phyloP scores from a whole-genome alignment of 2,329 filamentous ascomycete species.

The Torrubiellomyces zombiae region DNA sequence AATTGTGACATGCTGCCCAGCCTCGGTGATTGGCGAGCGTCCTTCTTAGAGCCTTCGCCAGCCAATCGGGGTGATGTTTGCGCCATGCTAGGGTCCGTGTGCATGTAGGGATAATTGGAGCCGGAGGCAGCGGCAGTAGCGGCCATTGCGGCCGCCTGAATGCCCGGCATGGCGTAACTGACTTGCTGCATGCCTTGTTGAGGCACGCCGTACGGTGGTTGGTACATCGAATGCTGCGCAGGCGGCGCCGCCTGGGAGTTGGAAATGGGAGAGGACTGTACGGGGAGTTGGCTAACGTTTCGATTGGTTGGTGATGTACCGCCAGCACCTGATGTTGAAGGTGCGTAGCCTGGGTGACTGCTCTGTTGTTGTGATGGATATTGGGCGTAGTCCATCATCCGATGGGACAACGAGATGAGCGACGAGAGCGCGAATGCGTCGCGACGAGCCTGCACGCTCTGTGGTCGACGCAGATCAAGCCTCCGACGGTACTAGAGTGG shows the following conservation, averaged over 20 bases:
- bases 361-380: slow-evolving; percentile 55
- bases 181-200: slow-evolving; percentile 52
- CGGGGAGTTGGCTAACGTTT: slow-evolving; percentile 48
- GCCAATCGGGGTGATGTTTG: slow-evolving; percentile 65
- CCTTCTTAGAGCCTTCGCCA: slow-evolving; percentile 54
- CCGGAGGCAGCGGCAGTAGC: slow-evolving; percentile 82
- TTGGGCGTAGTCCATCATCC: slow-evolving; percentile 61
- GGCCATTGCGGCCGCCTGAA: slow-evolving; percentile 84
- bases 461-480: too few relatives aligned
- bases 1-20: slow-evolving; percentile 47
- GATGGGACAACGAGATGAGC: slow-evolving; percentile 11
- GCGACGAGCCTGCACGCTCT: too few relatives aligned
- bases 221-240: slow-evolving; percentile 41
- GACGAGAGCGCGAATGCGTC: slow-evolving; percentile 9
- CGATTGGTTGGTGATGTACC: slow-evolving; percentile 62
- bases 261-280: slow-evolving; percentile 65
- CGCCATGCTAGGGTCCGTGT: slow-evolving; percentile 49
- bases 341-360: slow-evolving; percentile 48
- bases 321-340: slow-evolving; percentile 34
- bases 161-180: slow-evolving; percentile 59
- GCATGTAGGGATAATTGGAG: slow-evolving; percentile 56
- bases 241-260: slow-evolving; percentile 51
- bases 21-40: slow-evolving; percentile 62
- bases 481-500: too few relatives aligned
- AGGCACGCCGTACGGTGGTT: slow-evolving; percentile 58